Evolutionary conservation across 768 basidiomycete genomes (phyloP).

Genomic region (Stropharia rugosoannulata): DNA sequence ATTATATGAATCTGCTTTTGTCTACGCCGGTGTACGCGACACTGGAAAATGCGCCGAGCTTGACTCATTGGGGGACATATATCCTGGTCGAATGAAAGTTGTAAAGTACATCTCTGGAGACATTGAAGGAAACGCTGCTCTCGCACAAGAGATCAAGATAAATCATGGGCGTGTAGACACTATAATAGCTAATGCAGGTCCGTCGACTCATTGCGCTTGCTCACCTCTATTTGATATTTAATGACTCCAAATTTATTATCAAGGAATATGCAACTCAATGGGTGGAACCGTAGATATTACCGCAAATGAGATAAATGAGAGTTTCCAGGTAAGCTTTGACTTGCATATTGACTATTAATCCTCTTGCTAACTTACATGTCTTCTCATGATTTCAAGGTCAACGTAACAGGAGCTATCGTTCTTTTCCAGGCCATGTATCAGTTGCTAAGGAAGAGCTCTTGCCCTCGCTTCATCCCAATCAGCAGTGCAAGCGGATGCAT

Average conservation of each 20-base stretch:
- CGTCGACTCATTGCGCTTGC: background rate
- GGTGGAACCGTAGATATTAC: background rate
- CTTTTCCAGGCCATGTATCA: slow-evolving; percentile 3
- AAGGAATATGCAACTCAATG: background rate
- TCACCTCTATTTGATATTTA: background rate
- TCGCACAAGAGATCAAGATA: background rate
- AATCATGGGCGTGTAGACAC: slow-evolving; percentile 5
- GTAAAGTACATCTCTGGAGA: slow-evolving; percentile 4
- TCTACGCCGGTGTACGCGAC: slow-evolving; percentile 5
- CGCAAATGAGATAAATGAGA: background rate
- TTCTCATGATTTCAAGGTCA: background rate
- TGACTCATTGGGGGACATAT: background rate
- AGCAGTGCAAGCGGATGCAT: background rate
- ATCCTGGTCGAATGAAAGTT: background rate
- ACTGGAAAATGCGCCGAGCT: background rate
- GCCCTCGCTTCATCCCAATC: slow-evolving; percentile 5
- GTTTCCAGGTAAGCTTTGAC: background rate
- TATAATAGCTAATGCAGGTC: slow-evolving; percentile 2
- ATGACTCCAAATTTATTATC: background rate
- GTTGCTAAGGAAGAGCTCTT: background rate
- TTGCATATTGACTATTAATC: background rate
- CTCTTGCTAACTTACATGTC: background rate
- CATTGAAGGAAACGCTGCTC: background rate
- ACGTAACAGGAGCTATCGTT: slow-evolving; percentile 2
- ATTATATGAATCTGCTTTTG: background rate